These are phyloP conservation scores for Patellifolia procumbens DNA, from an alignment of 179 eudicot species.

Conservation along the genomic window DNA sequence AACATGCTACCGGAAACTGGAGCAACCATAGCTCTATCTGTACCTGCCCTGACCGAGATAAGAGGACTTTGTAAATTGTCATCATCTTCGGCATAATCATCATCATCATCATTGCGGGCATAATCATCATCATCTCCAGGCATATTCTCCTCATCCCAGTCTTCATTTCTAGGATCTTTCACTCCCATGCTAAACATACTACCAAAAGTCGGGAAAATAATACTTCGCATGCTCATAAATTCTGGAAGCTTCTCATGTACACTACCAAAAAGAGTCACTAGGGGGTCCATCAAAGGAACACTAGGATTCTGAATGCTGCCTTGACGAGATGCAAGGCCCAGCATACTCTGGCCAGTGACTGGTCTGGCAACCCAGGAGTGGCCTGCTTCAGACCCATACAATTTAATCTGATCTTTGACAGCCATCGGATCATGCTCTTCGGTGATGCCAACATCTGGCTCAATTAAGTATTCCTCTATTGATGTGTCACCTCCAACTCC, in stretches of 20 bases:
- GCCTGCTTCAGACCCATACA: conserved; percentile 68
- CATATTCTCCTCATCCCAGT: conserved; percentile 77
- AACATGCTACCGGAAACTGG: conserved; percentile 65
- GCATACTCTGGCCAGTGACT: conserved; percentile 58
- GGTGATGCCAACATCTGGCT: conserved; percentile 52
- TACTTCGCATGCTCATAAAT: conserved; percentile 71
- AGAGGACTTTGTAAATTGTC: conserved; percentile 63
- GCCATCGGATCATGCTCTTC: conserved; percentile 48
- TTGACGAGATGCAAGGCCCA: conserved; percentile 66
- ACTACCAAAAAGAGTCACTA: conserved; percentile 74
- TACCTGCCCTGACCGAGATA: conserved; percentile 63
- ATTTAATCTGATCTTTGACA: conserved; percentile 49
- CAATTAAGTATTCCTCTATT: conserved; percentile 71
- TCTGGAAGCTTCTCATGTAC: conserved; percentile 77
- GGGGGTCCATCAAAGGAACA: conserved; percentile 66
- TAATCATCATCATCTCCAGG: conserved; percentile 53
- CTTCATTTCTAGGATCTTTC: conserved; percentile 58
- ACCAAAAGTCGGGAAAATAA: conserved; percentile 71
- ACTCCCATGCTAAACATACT: conserved; percentile 81
- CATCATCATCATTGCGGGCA: conserved; percentile 42
- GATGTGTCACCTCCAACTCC: conserved; percentile 65
- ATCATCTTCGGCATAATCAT: conserved; percentile 42
- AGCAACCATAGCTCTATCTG: conserved; percentile 55
- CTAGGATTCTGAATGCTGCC: conserved; percentile 55
- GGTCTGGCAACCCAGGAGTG: conserved; percentile 75